phyloP scores from a whole-genome alignment of 108 stramenopile species.

The Fragilaria crotonensis region DNA sequence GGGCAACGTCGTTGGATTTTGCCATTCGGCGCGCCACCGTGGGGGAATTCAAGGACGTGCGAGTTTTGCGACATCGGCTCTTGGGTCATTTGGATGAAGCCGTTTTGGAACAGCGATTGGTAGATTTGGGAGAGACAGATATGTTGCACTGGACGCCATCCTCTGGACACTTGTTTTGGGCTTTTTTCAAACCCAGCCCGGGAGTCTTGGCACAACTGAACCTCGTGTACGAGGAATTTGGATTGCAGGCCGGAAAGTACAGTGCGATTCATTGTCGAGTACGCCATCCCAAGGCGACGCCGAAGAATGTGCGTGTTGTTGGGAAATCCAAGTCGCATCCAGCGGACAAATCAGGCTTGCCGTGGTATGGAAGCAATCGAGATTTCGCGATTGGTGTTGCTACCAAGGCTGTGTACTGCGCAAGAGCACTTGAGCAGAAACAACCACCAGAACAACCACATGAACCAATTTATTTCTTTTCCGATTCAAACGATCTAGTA shows the following conservation, averaged over 20 bases:
- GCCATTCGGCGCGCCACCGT: constrained; percentile 22
- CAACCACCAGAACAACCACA: too few relatives aligned
- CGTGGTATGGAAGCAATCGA: constrained; percentile 26
- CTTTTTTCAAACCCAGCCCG: constrained; percentile 37
- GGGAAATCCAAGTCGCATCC: constrained; percentile 37
- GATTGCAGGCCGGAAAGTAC: constrained; percentile 10
- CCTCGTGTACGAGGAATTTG: background rate
- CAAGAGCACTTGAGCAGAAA: background rate
- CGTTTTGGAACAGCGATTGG: constrained; percentile 18
- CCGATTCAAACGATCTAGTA: constrained; percentile 55
- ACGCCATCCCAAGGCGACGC: constrained; percentile 47
- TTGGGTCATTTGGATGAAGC: constrained; percentile 42
- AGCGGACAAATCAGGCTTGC: constrained; percentile 53
- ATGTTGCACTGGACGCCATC: constrained; percentile 25
- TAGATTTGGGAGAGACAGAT: constrained; percentile 14
- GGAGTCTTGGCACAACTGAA: constrained; percentile 13
- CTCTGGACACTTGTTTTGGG: constrained; percentile 38
- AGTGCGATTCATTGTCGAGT: constrained; percentile 52
- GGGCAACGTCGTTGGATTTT: constrained; percentile 16
- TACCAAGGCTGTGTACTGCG: constrained; percentile 35
- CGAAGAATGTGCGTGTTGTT: constrained; percentile 3
- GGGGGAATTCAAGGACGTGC: constrained; percentile 10
- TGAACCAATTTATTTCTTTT: constrained; percentile 38
- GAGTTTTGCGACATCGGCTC: constrained; percentile 38
- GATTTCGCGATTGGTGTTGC: constrained; percentile 38